Evolutionary conservation across 2,329 filamentous ascomycete genomes (phyloP), one percentile per base, ranked within the genome.

Genomic region (Hypoxylon sp.): DNA sequence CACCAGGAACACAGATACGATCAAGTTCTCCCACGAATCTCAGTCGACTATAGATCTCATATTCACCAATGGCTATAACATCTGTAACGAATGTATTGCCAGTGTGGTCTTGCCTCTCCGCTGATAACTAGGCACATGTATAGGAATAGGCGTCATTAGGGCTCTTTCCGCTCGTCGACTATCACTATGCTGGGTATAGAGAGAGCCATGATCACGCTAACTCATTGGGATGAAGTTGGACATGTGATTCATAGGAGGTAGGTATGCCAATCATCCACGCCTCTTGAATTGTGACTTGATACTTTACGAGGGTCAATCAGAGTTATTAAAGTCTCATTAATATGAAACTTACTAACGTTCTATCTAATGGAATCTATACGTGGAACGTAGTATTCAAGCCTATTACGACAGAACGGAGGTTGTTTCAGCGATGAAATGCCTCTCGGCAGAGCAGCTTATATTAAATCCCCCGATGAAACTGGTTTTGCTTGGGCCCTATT

Each of bases 351-450:
- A 35, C 42, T 44, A 31, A 14, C 9, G 11, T 10, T 24, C 54
- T 22, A 11, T 35, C 19, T 47, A 56, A 19, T 35, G 8, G 31
- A 19, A 35, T 19, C 5, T n/a, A 8, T 31, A 6, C 14, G 42
- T 47, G 54, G 10, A 56, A 47, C 42, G 54, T 56, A 5, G 9
- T 31, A 56, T 56, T 46, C 54, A 26, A 47, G 19, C 54, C 39
- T 37, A n/a, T 29, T 24, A 33, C 14, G 33, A 29, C 37, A 19
- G 24, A 44, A 24, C 48, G 26, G 26, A 37, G 13, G 39, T 13
- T 5, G 10, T 31, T 52, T 29, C 11, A 33, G 26, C 35, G 24
- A 13, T 6, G 33, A 24, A 37, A 52, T 6, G 56, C 35, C 42
- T 50, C 44, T 60, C 48, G 48, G 37, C 17, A 53, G 19, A 31